Percentiles rank a stretch among this genome's conserved stretches.
Evolutionary conservation across 1,284 basidiomycete genomes (phyloP).

Genomic region (Trametes versicolor): DNA sequence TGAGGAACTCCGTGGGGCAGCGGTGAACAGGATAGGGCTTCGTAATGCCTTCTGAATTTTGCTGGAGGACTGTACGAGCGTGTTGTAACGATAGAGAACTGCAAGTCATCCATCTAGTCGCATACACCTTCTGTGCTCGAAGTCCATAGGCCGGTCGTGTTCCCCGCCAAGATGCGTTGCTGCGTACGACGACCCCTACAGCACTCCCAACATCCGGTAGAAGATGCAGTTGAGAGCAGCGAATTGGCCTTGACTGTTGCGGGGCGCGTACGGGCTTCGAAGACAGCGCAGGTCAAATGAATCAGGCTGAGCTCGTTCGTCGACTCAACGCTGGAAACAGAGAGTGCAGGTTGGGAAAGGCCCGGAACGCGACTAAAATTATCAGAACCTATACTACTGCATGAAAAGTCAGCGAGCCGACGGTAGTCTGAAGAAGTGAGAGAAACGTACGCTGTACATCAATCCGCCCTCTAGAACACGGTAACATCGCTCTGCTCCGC

Average conservation of each 20-base stretch:
- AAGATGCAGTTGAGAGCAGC: too few relatives aligned
- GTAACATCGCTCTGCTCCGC: slow-evolving; percentile 4
- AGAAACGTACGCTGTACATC: slow-evolving; percentile 21
- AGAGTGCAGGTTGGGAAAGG: not conserved
- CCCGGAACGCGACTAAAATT: not conserved
- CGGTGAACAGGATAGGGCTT: not conserved
- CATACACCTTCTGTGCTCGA: too few relatives aligned
- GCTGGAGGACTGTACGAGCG: not conserved
- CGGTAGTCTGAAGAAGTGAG: too few relatives aligned
- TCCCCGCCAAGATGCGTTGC: too few relatives aligned
- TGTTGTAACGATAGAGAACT: not conserved
- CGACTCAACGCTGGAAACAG: not conserved
- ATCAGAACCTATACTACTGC: slow-evolving; percentile 11
- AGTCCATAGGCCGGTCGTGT: too few relatives aligned
- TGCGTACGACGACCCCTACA: too few relatives aligned
- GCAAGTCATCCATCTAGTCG: too few relatives aligned
- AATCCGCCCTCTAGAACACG: slow-evolving; percentile 5
- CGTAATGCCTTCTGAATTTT: not conserved
- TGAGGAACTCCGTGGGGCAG: not conserved
- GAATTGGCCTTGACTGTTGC: too few relatives aligned
- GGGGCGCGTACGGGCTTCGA: too few relatives aligned
- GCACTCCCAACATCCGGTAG: too few relatives aligned
- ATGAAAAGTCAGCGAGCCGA: not conserved
- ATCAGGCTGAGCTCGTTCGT: too few relatives aligned
- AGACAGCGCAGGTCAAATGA: too few relatives aligned